Evolutionary conservation across 1,284 basidiomycete species (phyloP).

Genomic region (Hemileia vastatrix): DNA sequence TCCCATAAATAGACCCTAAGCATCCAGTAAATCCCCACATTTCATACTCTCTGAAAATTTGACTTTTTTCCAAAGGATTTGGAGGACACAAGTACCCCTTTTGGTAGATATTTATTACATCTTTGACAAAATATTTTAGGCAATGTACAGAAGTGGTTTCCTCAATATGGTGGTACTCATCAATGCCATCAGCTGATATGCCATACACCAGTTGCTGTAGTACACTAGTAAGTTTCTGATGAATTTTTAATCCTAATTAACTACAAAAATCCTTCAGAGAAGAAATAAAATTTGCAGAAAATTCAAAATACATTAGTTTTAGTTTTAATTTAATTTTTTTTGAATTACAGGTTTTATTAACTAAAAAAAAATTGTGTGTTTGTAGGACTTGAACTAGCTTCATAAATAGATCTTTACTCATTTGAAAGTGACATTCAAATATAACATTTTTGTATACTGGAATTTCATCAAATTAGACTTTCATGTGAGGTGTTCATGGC

Average conservation of each 20-base stretch:
- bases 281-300: too few relatives aligned
- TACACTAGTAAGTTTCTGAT: not conserved
- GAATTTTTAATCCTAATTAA: not conserved
- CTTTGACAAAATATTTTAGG: not conserved
- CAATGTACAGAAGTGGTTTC: not conserved
- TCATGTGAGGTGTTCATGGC: too few relatives aligned
- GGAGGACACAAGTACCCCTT: not conserved
- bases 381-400: too few relatives aligned
- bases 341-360: too few relatives aligned
- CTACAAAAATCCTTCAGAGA: not conserved
- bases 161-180: not conserved
- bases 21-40: slow-evolving; percentile 1
- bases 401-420: too few relatives aligned
- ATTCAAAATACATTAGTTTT: too few relatives aligned
- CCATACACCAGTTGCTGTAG: slow-evolving; percentile 3
- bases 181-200: not conserved
- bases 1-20: slow-evolving; percentile 1
- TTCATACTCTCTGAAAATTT: not conserved
- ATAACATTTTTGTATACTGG: too few relatives aligned
- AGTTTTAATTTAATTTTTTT: too few relatives aligned
- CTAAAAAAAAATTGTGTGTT: too few relatives aligned
- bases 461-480: too few relatives aligned
- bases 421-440: too few relatives aligned
- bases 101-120: not conserved
- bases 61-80: not conserved